Evolutionary conservation across 1,284 basidiomycete genomes (phyloP).

Genomic region (Ustanciosporium gigantosporum): DNA sequence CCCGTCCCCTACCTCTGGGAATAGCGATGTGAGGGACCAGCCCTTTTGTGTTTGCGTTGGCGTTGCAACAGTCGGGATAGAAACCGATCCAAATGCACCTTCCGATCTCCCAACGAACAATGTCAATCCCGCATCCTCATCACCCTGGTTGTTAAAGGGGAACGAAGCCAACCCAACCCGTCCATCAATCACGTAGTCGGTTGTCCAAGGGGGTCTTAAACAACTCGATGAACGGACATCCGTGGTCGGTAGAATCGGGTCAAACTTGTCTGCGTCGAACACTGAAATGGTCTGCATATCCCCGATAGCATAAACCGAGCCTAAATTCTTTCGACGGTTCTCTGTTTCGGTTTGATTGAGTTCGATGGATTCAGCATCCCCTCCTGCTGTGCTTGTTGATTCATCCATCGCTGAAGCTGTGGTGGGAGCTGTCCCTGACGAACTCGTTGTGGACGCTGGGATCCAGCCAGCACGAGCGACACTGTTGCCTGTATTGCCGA

Average conservation of each 20-base stretch:
- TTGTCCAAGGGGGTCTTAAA: slow-evolving; percentile 46
- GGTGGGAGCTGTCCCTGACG: background rate
- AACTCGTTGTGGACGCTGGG: background rate
- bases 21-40: slow-evolving; percentile 24
- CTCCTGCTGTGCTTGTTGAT: no score
- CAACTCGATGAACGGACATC: slow-evolving; percentile 41
- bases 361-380: slow-evolving; percentile 12
- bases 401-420: slow-evolving; percentile 22
- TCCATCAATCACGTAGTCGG: slow-evolving; percentile 57
- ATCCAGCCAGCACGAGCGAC: slow-evolving; percentile 55
- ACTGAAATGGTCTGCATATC: slow-evolving; percentile 59
- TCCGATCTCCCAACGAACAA: slow-evolving; percentile 28
- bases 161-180: slow-evolving; percentile 14
- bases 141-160: background rate
- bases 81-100: slow-evolving; percentile 28
- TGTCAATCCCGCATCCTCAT: slow-evolving; percentile 4
- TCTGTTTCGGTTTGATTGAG: slow-evolving; percentile 25
- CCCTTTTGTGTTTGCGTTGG: background rate
- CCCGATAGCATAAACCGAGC: slow-evolving; percentile 52
- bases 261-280: slow-evolving; percentile 56
- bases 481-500: slow-evolving; percentile 53
- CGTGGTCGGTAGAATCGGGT: slow-evolving; percentile 30
- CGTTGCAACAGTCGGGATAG: background rate
- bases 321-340: slow-evolving; percentile 29
- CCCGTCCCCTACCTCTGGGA: slow-evolving; percentile 33